These are phyloP conservation scores for Alternaria arbusti DNA, from an alignment of 2,329 filamentous ascomycete species.

Conservation along the genomic window DNA sequence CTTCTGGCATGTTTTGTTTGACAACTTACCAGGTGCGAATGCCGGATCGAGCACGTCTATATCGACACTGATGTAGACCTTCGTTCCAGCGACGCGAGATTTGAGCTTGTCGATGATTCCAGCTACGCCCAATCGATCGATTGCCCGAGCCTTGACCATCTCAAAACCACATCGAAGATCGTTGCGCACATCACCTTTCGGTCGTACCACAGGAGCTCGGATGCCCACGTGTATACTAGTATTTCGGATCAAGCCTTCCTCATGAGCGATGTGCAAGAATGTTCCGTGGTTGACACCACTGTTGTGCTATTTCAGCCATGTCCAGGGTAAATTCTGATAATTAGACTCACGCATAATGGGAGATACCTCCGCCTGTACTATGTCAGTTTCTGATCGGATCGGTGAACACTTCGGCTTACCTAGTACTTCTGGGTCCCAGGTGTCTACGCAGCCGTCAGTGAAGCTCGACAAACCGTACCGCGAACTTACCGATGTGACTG, in stretches of 20 bases:
- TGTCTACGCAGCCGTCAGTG: slow-evolving; percentile 50
- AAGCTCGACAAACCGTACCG: background rate
- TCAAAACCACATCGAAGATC: slow-evolving; percentile 66
- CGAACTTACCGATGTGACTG: slow-evolving; percentile 54
- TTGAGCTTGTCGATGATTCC: slow-evolving; percentile 59
- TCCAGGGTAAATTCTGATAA: background rate
- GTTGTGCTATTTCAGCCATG: slow-evolving; percentile 2
- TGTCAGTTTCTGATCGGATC: slow-evolving; percentile 5
- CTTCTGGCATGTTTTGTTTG: background rate
- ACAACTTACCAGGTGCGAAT: slow-evolving; percentile 57
- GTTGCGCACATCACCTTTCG: slow-evolving; percentile 61
- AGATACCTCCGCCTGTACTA: slow-evolving; percentile 60
- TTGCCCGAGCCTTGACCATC: slow-evolving; percentile 62
- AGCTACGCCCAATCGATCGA: slow-evolving; percentile 57
- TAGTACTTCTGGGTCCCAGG: slow-evolving; percentile 62
- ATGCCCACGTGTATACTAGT: slow-evolving; percentile 68
- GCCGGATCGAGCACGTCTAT: slow-evolving; percentile 65
- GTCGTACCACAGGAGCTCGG: slow-evolving; percentile 59
- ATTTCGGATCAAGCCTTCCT: slow-evolving; percentile 65
- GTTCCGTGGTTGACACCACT: slow-evolving; percentile 66
- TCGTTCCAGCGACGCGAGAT: slow-evolving; percentile 58
- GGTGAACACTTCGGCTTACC: slow-evolving; percentile 40
- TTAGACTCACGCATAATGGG: slow-evolving; percentile 61
- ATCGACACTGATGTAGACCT: slow-evolving; percentile 64
- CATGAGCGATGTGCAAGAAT: slow-evolving; percentile 67